A percentile compares a stretch with the other conserved stretches of the same genome.
Evolutionary conservation across 2,329 filamentous ascomycete species (phyloP).

Genomic region (Ophiostoma sp.): DNA sequence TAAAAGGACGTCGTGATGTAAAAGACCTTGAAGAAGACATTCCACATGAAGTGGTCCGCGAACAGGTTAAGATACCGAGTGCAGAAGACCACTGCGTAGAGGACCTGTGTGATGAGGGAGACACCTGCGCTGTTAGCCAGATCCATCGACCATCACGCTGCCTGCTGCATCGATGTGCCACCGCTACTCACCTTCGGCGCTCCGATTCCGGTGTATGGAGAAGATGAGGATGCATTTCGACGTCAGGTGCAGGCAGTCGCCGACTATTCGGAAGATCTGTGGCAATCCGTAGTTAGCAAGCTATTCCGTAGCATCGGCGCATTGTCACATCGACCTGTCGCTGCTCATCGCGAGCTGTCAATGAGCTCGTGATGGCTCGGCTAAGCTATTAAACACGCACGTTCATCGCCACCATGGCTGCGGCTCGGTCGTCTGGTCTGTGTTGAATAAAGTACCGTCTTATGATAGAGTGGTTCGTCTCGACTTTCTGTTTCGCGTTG

Average conservation of each 20-base stretch:
- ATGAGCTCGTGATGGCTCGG: background rate
- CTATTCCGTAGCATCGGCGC: background rate
- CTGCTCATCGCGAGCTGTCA: background rate
- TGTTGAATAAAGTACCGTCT: background rate
- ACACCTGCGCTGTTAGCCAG: conserved; percentile 52
- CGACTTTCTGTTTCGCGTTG: background rate
- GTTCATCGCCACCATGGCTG: conserved; percentile 9
- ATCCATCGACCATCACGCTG: background rate
- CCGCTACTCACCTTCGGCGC: conserved; percentile 62
- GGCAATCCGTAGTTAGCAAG: background rate
- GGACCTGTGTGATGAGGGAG: conserved; percentile 81
- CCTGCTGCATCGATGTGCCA: background rate
- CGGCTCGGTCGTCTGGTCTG: background rate
- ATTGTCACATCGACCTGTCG: conserved; percentile 13
- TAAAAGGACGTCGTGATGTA: conserved; percentile 82
- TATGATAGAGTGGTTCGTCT: background rate
- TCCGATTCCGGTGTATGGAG: conserved; percentile 81
- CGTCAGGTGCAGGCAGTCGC: conserved; percentile 74
- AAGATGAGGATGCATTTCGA: conserved; percentile 89
- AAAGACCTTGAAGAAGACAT: conserved; percentile 80
- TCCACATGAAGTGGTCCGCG: conserved; percentile 53
- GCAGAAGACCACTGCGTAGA: conserved; percentile 81
- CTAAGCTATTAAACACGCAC: conserved; percentile 4
- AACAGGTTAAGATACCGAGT: conserved; percentile 85
- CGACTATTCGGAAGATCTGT: conserved; percentile 67